phyloP scores from a whole-genome alignment of 2,329 filamentous ascomycete species.

The Aspergillus floridensis region DNA sequence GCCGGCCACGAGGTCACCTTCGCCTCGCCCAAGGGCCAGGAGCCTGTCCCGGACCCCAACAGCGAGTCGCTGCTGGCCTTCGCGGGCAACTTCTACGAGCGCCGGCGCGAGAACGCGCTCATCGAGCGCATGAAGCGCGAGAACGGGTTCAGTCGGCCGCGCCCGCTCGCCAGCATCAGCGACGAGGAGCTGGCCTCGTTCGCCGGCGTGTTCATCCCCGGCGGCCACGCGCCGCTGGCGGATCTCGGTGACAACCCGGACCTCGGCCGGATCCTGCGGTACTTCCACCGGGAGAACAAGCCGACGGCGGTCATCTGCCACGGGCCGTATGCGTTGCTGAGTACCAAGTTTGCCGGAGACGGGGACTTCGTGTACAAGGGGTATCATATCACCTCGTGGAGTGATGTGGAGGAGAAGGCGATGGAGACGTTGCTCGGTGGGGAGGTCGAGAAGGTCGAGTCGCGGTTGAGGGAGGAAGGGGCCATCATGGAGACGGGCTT shows the following conservation, averaged over 20 bases:
- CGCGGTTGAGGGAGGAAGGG: conserved; percentile 38
- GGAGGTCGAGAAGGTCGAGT: conserved; percentile 46
- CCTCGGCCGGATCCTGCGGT: conserved; percentile 42
- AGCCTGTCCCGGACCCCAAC: conserved; percentile 44
- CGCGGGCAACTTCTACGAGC: conserved; percentile 48
- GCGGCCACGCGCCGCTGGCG: conserved; percentile 45
- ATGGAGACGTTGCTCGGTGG: conserved; percentile 47
- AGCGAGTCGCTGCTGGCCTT: conserved; percentile 44
- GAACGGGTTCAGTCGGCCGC: conserved; percentile 42
- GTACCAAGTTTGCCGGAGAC: conserved; percentile 37
- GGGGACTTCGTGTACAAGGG: conserved; percentile 46
- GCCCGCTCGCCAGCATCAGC: conserved; percentile 39
- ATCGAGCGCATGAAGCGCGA: conserved; percentile 47
- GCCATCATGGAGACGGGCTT: conserved; percentile 46
- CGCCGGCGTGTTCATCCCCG: conserved; percentile 46
- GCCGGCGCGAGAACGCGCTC: conserved; percentile 39
- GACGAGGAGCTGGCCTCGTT: conserved; percentile 42
- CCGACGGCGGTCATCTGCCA: conserved; percentile 49
- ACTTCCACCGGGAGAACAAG: conserved; percentile 43
- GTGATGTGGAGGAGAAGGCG: conserved; percentile 46
- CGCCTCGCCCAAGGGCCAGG: conserved; percentile 44
- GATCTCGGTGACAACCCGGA: conserved; percentile 45
- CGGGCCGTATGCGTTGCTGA: conserved; percentile 47
- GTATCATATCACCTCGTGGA: conserved; percentile 48
- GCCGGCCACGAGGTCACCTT: conserved; percentile 46